Evolutionary conservation across 768 basidiomycete species (phyloP).

Genomic region (Suillus clintonianus): DNA sequence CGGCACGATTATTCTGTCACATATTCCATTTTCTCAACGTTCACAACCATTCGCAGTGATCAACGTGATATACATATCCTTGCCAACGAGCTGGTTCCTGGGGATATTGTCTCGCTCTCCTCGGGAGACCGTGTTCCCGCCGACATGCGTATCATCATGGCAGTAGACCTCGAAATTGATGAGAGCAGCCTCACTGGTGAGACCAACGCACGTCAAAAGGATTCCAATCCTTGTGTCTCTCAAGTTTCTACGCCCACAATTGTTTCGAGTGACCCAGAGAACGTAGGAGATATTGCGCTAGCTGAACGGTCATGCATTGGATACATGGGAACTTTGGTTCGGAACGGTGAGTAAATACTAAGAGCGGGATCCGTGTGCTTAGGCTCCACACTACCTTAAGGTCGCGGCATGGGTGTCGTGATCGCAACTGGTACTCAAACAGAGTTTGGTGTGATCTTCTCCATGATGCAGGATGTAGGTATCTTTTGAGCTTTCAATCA

Average conservation of each 20-base stretch:
- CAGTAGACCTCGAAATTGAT: conserved; percentile 90
- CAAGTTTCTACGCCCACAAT: conserved; percentile 31
- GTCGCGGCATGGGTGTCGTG: conserved; percentile 83
- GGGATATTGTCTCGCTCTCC: conserved; percentile 85
- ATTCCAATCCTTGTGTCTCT: conserved; percentile 52
- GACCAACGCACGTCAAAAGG: conserved; percentile 78
- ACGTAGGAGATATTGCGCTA: conserved; percentile 48
- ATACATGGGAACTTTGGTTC: conserved; percentile 94
- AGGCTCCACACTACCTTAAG: conserved; percentile 35
- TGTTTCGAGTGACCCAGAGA: not conserved
- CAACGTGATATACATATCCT: conserved; percentile 76
- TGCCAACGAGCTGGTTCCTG: conserved; percentile 95
- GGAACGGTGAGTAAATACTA: conserved; percentile 62
- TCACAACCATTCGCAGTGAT: conserved; percentile 24
- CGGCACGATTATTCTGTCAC: conserved; percentile 3
- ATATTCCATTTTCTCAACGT: not conserved
- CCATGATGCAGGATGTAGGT: conserved; percentile 95
- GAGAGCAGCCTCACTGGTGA: conserved; percentile 96
- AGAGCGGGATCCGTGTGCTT: not conserved
- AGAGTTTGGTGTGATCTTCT: conserved; percentile 95
- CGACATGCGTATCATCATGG: conserved; percentile 81
- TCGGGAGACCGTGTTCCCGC: conserved; percentile 95
- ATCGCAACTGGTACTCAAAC: conserved; percentile 84
- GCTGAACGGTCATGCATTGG: conserved; percentile 87
- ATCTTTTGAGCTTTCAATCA: not conserved